Conservation (phyloP, 2,329 filamentous ascomycete genomes). For the Fusarium domesticum region DNA sequence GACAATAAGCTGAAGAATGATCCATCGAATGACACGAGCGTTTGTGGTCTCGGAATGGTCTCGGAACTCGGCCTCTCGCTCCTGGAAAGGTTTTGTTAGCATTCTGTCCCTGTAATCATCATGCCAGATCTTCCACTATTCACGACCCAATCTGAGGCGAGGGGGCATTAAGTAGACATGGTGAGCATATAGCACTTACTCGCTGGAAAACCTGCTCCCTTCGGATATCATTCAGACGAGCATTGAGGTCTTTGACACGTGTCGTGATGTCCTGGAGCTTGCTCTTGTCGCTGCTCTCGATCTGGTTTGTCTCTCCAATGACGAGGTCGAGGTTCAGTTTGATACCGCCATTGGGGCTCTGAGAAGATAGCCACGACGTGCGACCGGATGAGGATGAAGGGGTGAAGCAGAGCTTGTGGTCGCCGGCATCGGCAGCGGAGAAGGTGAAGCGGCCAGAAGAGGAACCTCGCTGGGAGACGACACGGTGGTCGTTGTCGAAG, state of each 20-base stretch:
- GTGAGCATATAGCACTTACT: conserved; percentile 47
- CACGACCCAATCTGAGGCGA: too few relatives aligned
- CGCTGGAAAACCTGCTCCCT: conserved; percentile 96
- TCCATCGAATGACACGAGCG: conserved; percentile 88
- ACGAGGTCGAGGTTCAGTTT: conserved; percentile 84
- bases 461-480: conserved; percentile 80
- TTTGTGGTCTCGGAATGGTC: conserved; percentile 97
- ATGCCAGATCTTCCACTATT: too few relatives aligned
- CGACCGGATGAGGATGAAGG: conserved; percentile 70
- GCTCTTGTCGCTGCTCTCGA: conserved; percentile 88
- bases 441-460: conserved; percentile 87
- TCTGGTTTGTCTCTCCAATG: conserved; percentile 90
- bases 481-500: conserved; percentile 96
- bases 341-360: conserved; percentile 69
- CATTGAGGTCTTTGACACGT: conserved; percentile 86
- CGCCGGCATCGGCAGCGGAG: conserved; percentile 87
- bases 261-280: conserved; percentile 88
- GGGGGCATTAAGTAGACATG: too few relatives aligned
- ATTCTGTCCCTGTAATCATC: too few relatives aligned
- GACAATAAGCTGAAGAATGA: conserved; percentile 81
- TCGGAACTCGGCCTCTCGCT: conserved; percentile 96
- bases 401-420: conserved; percentile 93
- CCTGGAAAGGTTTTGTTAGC: conserved; percentile 49
- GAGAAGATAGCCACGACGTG: conserved; percentile 67
- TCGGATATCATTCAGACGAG: conserved; percentile 80